A percentile compares a stretch with the other conserved stretches of the same genome.
These are phyloP conservation scores for Colletotrichum noveboracense DNA, from an alignment of 2,329 filamentous ascomycete genomes.

Conservation along the genomic window DNA sequence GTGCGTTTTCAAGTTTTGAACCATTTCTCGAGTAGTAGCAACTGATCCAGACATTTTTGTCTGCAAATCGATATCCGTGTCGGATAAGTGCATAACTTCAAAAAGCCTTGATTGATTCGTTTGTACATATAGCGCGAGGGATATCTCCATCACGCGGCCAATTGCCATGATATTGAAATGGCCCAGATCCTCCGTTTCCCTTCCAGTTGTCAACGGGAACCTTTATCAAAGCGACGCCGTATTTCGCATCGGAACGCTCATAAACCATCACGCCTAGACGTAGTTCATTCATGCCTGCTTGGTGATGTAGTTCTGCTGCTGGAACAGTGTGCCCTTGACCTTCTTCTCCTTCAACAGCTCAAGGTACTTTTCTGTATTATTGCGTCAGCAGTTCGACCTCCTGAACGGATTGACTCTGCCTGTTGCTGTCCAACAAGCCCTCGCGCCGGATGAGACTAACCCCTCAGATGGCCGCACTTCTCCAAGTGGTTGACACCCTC, in stretches of 20 bases:
- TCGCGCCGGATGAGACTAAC: conserved; percentile 54
- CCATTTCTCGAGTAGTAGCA: background rate
- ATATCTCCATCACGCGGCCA: conserved; percentile 19
- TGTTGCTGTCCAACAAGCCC: background rate
- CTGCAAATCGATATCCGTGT: background rate
- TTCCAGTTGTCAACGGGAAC: background rate
- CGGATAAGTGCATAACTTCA: conserved; percentile 15
- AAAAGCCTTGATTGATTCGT: conserved; percentile 17
- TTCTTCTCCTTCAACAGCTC: conserved; percentile 78
- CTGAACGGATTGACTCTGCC: background rate
- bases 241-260: background rate
- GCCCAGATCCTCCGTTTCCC: background rate
- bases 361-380: conserved; percentile 73
- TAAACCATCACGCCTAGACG: conserved; percentile 18
- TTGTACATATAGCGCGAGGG: conserved; percentile 19
- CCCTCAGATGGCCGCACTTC: conserved; percentile 83
- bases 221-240: conserved; percentile 1
- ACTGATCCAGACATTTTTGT: background rate
- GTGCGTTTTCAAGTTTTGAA: background rate
- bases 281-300: conserved; percentile 43
- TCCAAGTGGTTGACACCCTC: conserved; percentile 89
- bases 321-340: conserved; percentile 79
- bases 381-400: conserved; percentile 3
- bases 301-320: conserved; percentile 77
- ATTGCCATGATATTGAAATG: conserved; percentile 5